Evolutionary conservation across 331 rosid species (phyloP).

Genomic region (Quercus lobata): DNA sequence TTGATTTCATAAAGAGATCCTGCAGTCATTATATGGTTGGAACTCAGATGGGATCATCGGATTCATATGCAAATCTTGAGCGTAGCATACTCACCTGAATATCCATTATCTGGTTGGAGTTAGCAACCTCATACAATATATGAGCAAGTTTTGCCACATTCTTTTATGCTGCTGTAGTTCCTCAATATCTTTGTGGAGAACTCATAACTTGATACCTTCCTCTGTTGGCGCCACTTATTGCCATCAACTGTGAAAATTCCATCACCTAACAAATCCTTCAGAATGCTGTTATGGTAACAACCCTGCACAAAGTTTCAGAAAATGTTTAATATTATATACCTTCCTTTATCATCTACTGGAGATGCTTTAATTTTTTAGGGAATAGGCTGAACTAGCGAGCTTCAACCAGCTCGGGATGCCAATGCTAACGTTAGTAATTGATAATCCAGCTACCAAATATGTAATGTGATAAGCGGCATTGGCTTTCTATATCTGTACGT

Average conservation of each 20-base stretch:
- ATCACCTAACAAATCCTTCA: constrained; percentile 85
- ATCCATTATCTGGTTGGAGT: constrained; percentile 40
- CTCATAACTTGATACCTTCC: constrained; percentile 79
- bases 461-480: no score
- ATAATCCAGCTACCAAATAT: no score
- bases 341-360: no score
- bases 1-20: constrained; percentile 69
- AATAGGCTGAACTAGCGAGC: no score
- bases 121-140: constrained; percentile 56
- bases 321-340: background rate
- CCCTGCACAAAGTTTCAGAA: constrained; percentile 41
- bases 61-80: no score
- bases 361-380: no score
- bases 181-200: constrained; percentile 79
- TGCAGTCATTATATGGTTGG: constrained; percentile 9
- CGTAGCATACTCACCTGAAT: constrained; percentile 52
- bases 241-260: constrained; percentile 94
- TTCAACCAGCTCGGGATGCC: no score
- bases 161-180: constrained; percentile 54
- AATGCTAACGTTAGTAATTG: no score
- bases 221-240: constrained; percentile 87
- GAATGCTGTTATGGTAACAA: constrained; percentile 46
- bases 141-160: constrained; percentile 66
- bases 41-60: no score
- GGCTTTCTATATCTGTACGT: no score